phyloP scores from a whole-genome alignment of 495 filamentous ascomycete genomes.

The Xylaria nigripes region DNA sequence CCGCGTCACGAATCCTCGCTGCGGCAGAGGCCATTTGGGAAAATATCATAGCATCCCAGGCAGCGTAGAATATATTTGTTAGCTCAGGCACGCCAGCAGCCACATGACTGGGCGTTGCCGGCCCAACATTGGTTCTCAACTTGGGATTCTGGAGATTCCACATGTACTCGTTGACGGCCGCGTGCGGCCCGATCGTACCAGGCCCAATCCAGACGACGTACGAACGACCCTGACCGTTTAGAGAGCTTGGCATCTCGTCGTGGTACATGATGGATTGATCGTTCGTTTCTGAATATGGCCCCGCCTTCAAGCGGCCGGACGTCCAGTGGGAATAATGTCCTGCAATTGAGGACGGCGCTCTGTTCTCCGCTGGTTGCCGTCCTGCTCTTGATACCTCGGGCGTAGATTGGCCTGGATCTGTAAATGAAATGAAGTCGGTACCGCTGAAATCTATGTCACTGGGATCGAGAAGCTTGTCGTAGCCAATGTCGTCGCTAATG shows the following conservation, averaged over 20 bases:
- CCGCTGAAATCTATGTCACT: conserved; percentile 24
- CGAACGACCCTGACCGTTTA: conserved; percentile 19
- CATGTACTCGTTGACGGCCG: conserved; percentile 34
- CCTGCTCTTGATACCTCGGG: conserved; percentile 22
- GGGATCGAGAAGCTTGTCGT: conserved; percentile 23
- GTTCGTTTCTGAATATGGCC: conserved; percentile 18
- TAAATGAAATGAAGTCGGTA: background rate
- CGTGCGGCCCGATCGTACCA: conserved; percentile 14
- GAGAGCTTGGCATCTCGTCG: conserved; percentile 15
- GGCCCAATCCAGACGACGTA: conserved; percentile 33
- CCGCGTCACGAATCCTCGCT: conserved; percentile 10
- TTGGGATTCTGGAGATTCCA: conserved; percentile 22
- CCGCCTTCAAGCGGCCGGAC: conserved; percentile 21
- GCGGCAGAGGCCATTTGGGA: conserved; percentile 17
- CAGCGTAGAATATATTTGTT: conserved; percentile 28
- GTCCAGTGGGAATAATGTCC: conserved; percentile 12
- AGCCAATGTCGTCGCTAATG: conserved; percentile 15
- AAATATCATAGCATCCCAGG: conserved; percentile 34
- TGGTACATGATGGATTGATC: conserved; percentile 17
- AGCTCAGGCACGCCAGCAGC: conserved; percentile 33
- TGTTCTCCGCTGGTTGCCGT: conserved; percentile 13
- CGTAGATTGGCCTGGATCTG: background rate
- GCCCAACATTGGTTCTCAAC: conserved; percentile 22
- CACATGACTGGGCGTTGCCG: conserved; percentile 34
- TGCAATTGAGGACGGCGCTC: background rate